Percentiles rank a stretch among this genome's conserved stretches.
These are phyloP conservation scores for Epichloe elymi DNA, from an alignment of 2,329 filamentous ascomycete genomes.

Conservation along the genomic window DNA sequence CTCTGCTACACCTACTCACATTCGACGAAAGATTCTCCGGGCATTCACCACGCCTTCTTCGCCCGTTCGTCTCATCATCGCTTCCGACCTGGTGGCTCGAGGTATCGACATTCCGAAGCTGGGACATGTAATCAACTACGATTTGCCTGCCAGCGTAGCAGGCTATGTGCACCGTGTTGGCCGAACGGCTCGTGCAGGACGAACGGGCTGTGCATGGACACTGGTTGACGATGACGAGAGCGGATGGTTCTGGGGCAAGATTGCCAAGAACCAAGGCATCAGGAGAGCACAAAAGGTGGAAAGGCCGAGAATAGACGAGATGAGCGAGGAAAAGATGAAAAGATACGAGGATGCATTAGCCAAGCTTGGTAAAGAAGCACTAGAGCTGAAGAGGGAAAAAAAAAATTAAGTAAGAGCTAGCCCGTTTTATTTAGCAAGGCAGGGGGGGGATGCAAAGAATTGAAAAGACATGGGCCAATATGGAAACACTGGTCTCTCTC, in stretches of 20 bases:
- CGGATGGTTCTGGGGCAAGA: conserved; percentile 82
- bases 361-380: conserved; percentile 48
- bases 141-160: conserved; percentile 67
- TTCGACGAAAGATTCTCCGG: conserved; percentile 52
- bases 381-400: conserved; percentile 15
- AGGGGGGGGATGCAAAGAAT: too few species aligned
- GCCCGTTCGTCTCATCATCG: conserved; percentile 63
- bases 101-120: conserved; percentile 74
- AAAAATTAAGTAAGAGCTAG: conserved; percentile 1
- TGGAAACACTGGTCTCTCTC: neutral
- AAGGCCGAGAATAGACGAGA: conserved; percentile 33
- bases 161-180: conserved; percentile 88
- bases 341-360: conserved; percentile 45
- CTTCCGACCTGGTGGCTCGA: conserved; percentile 84
- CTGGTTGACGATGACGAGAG: conserved; percentile 71
- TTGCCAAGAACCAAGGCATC: conserved; percentile 46
- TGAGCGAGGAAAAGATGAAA: conserved; percentile 32
- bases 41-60: conserved; percentile 55
- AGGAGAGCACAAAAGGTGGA: conserved; percentile 31
- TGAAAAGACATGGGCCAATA: too few species aligned
- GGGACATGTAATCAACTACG: conserved; percentile 85
- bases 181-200: conserved; percentile 73
- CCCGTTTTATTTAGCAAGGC: too few species aligned
- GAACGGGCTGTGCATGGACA: conserved; percentile 69
- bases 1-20: conserved; percentile 61